These are phyloP conservation scores for Acanthamoeba lenticulata DNA, from an alignment of 208 protist genomes.

Conservation along the genomic window DNA sequence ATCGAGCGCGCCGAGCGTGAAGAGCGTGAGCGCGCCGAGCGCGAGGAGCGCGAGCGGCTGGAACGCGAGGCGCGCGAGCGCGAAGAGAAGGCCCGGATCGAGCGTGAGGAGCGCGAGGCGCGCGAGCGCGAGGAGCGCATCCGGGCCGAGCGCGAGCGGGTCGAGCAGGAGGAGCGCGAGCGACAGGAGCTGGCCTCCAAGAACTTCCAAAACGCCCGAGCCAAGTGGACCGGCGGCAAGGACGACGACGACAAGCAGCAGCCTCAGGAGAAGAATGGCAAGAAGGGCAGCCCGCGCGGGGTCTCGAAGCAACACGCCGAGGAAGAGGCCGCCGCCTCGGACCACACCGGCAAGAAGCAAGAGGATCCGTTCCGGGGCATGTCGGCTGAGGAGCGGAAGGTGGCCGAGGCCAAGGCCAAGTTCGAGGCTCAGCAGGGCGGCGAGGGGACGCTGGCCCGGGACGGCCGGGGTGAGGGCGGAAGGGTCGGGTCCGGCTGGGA, in stretches of 20 bases:
- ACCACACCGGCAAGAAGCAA: neutral
- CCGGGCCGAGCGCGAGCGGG: neutral
- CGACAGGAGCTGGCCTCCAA: neutral
- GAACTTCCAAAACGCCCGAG: neutral
- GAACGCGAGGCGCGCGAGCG: neutral
- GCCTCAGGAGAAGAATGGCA: neutral
- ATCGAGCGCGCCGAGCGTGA: neutral
- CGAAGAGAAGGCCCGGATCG: neutral
- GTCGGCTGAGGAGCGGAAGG: neutral
- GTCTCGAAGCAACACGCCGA: neutral
- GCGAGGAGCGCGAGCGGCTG: neutral
- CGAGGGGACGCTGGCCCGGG: neutral
- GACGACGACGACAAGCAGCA: neutral
- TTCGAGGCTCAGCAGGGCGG: neutral
- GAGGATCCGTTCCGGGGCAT: neutral
- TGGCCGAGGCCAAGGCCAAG: neutral
- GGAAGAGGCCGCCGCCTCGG: neutral
- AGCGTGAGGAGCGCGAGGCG: neutral
- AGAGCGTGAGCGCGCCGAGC: neutral
- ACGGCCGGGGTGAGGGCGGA: neutral
- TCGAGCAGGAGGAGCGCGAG: neutral
- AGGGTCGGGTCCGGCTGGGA: neutral
- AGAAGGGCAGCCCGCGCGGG: neutral
- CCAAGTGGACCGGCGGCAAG: neutral
- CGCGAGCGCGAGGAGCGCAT: neutral